phyloP scores from a whole-genome alignment of 306 rosid species.

The Acacia acuminata region DNA sequence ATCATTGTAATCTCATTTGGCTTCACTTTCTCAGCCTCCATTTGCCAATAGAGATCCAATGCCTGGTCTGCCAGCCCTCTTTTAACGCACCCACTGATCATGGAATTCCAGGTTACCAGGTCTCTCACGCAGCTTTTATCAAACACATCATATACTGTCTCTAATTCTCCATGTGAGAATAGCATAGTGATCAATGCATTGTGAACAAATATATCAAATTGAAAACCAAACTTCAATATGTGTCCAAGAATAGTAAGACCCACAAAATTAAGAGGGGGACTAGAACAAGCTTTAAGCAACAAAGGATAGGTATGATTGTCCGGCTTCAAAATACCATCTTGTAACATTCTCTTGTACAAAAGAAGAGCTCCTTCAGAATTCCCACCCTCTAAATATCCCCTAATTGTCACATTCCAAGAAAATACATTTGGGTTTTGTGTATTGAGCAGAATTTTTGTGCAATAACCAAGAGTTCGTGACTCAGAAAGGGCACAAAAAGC shows the following conservation, averaged over 20 bases:
- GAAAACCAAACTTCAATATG: slow-evolving; percentile 64
- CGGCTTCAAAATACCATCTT: slow-evolving; percentile 46
- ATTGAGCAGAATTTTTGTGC: slow-evolving; percentile 47
- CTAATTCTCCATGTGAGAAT: slow-evolving; percentile 54
- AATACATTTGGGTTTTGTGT: slow-evolving; percentile 45
- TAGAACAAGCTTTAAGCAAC: slow-evolving; percentile 68
- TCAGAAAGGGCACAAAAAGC: slow-evolving; percentile 78
- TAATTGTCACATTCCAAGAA: slow-evolving; percentile 75
- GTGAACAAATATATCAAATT: slow-evolving; percentile 60
- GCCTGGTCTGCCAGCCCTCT: slow-evolving; percentile 67
- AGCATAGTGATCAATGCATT: slow-evolving; percentile 65
- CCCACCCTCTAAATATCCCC: slow-evolving; percentile 65
- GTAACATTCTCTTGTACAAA: slow-evolving; percentile 63
- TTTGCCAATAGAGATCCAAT: slow-evolving; percentile 45
- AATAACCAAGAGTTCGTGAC: slow-evolving; percentile 51
- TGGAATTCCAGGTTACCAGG: slow-evolving; percentile 82
- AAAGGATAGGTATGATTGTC: slow-evolving; percentile 72
- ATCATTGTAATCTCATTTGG: slow-evolving; percentile 83
- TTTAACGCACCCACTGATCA: slow-evolving; percentile 71
- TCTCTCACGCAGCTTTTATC: slow-evolving; percentile 66
- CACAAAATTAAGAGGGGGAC: slow-evolving; percentile 34
- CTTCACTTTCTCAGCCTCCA: slow-evolving; percentile 58
- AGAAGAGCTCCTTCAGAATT: slow-evolving; percentile 46
- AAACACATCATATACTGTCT: slow-evolving; percentile 59
- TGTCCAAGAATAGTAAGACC: slow-evolving; percentile 67